A percentile compares a stretch with the other conserved stretches of the same genome.
Evolutionary conservation across 768 basidiomycete genomes (phyloP).

Genomic region (Boletus huronensis): DNA sequence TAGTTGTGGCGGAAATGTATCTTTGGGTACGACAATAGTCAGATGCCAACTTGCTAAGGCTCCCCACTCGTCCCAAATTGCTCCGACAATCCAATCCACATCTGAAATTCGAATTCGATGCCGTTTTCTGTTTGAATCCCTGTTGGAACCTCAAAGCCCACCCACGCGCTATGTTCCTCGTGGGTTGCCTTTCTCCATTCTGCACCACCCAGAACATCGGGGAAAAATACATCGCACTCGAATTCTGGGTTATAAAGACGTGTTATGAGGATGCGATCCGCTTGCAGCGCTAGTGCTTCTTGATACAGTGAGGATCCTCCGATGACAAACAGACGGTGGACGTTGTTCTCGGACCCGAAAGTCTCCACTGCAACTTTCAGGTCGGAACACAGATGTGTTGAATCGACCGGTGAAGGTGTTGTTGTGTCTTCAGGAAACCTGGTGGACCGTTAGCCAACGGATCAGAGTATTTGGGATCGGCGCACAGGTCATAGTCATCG

Average conservation of each 20-base stretch:
- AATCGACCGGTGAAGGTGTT: constrained; percentile 7
- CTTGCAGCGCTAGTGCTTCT: constrained; percentile 54
- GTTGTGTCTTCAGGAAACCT: constrained; percentile 14
- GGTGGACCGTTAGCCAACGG: constrained; percentile 5
- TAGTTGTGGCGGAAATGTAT: background rate
- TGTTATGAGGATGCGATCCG: constrained; percentile 86
- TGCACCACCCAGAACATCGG: constrained; percentile 54
- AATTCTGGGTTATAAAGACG: constrained; percentile 73
- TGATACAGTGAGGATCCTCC: constrained; percentile 88
- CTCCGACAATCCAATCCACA: constrained; percentile 69
- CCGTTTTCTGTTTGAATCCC: constrained; percentile 82
- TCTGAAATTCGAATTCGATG: constrained; percentile 86
- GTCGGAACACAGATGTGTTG: constrained; percentile 30
- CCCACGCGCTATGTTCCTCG: constrained; percentile 69
- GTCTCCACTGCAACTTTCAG: constrained; percentile 17
- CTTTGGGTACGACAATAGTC: background rate
- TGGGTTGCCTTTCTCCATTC: constrained; percentile 61
- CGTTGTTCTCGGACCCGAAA: constrained; percentile 12
- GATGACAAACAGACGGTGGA: constrained; percentile 76
- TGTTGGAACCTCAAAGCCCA: constrained; percentile 69
- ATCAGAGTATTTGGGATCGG: background rate
- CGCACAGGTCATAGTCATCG: constrained; percentile 59
- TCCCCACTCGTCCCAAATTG: background rate
- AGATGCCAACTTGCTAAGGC: constrained; percentile 1
- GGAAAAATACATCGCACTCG: constrained; percentile 86